Percentiles rank a stretch among this genome's conserved stretches.
Conservation (phyloP, 1,284 basidiomycete species). For the Xerocomus nothofagi region DNA sequence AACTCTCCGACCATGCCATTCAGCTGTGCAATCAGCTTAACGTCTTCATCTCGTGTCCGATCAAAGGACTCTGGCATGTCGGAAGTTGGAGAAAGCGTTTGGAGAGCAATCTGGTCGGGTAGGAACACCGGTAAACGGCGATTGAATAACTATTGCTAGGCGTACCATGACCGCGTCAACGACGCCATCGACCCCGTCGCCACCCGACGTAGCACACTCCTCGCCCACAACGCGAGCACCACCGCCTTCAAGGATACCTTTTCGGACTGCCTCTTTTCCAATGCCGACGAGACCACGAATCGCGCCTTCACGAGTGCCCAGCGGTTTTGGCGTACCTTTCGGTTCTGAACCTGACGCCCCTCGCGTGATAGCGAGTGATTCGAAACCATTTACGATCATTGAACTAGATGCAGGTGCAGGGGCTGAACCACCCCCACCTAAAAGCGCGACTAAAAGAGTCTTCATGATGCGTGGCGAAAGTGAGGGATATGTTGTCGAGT, state of each 20-base stretch:
- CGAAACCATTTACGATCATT: slow-evolving; percentile 29
- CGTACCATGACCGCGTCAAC: slow-evolving; percentile 60
- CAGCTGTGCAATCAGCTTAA: slow-evolving; percentile 46
- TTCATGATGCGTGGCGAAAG: slow-evolving; percentile 89
- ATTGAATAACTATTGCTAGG: slow-evolving; percentile 4
- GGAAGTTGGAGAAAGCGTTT: slow-evolving; percentile 54
- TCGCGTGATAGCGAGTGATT: slow-evolving; percentile 26
- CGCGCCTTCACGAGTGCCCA: slow-evolving; percentile 81
- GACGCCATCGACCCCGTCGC: slow-evolving; percentile 41
- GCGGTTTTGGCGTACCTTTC: slow-evolving; percentile 59
- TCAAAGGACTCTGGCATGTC: slow-evolving; percentile 59
- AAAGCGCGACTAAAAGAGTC: slow-evolving; percentile 85
- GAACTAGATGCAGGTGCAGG: slow-evolving; percentile 13
- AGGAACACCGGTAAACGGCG: neutral
- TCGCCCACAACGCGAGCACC: slow-evolving; percentile 71
- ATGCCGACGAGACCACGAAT: slow-evolving; percentile 82
- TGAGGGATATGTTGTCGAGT: slow-evolving; percentile 83
- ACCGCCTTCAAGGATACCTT: slow-evolving; percentile 75
- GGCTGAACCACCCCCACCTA: slow-evolving; percentile 34
- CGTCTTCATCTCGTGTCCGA: slow-evolving; percentile 46
- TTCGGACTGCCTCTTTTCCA: slow-evolving; percentile 79
- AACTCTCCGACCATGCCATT: slow-evolving; percentile 57
- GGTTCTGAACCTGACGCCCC: slow-evolving; percentile 17
- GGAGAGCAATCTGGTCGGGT: slow-evolving; percentile 54
- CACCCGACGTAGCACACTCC: slow-evolving; percentile 48